phyloP scores from a whole-genome alignment of 139 green algal species.

The Microglena sp. region DNA sequence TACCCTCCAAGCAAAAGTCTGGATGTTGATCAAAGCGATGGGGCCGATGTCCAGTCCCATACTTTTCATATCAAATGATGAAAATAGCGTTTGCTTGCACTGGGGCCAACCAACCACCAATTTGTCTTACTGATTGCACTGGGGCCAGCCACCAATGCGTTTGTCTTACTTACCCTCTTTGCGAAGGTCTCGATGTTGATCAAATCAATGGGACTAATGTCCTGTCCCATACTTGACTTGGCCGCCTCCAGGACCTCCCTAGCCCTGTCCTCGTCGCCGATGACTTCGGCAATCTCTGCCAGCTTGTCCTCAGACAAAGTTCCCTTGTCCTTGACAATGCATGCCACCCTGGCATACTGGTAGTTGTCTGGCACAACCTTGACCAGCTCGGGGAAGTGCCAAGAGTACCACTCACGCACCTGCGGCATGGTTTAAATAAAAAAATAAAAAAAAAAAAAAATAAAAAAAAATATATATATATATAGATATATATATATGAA shows the following conservation, averaged over 20 bases:
- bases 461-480: no score
- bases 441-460: no score
- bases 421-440: no score
- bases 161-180: conserved; percentile 77
- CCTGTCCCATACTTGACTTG: conserved; percentile 78
- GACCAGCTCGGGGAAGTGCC: conserved; percentile 98
- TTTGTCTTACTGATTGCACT: no score
- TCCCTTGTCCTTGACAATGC: conserved; percentile 76
- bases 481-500: no score
- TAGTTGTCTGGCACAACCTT: conserved; percentile 96
- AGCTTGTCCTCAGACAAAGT: conserved; percentile 53
- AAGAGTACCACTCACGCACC: conserved; percentile 68
- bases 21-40: conserved; percentile 97
- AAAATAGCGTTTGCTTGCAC: no score
- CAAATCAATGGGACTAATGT: conserved; percentile 92
- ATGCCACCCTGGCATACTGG: conserved; percentile 74
- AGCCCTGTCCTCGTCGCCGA: conserved; percentile 79
- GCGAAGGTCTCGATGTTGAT: conserved; percentile 97
- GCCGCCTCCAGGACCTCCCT: conserved; percentile 68
- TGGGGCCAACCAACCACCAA: no score
- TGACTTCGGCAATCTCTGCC: conserved; percentile 66
- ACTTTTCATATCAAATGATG: no score
- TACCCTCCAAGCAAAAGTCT: conserved; percentile 85
- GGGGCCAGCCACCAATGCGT: no score
- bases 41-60: conserved; percentile 94